These are phyloP conservation scores for Boletus coccyginus DNA, from an alignment of 768 basidiomycete genomes.

Conservation along the genomic window DNA sequence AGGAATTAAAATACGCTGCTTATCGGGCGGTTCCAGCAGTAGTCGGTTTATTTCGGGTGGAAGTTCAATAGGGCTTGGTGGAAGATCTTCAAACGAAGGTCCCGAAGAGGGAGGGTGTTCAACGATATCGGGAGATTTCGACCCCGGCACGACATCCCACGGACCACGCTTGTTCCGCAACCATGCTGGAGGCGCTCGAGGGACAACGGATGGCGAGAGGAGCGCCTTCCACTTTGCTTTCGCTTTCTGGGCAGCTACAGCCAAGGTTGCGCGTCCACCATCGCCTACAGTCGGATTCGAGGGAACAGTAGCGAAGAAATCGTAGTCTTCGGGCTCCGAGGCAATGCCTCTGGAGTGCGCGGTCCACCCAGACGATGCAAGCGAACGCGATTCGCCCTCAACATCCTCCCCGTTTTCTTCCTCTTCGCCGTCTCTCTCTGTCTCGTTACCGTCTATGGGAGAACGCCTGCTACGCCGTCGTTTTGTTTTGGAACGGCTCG, in stretches of 20 bases:
- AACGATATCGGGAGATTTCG: slow-evolving; percentile 25
- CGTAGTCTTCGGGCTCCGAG: slow-evolving; percentile 42
- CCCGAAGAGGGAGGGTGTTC: slow-evolving; percentile 25
- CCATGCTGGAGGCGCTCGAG: slow-evolving; percentile 34
- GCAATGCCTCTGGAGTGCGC: slow-evolving; percentile 35
- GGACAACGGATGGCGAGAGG: slow-evolving; percentile 33
- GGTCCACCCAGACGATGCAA: slow-evolving; percentile 53
- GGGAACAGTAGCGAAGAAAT: slow-evolving; percentile 31
- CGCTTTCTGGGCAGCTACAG: slow-evolving; percentile 48
- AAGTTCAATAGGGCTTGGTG: slow-evolving; percentile 19
- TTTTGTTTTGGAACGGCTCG: slow-evolving; percentile 48
- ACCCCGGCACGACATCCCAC: slow-evolving; percentile 5
- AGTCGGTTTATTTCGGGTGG: slow-evolving; percentile 5
- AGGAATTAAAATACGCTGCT: slow-evolving; percentile 19
- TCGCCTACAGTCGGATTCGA: slow-evolving; percentile 28
- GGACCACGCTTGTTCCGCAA: slow-evolving; percentile 25
- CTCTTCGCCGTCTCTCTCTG: slow-evolving; percentile 37
- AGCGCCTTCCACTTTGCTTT: slow-evolving; percentile 55
- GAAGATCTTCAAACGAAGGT: slow-evolving; percentile 26
- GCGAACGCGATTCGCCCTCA: slow-evolving; percentile 48
- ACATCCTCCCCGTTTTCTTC: slow-evolving; percentile 40
- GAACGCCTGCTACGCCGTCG: slow-evolving; percentile 37
- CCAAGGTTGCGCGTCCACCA: slow-evolving; percentile 38
- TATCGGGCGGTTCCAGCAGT: slow-evolving; percentile 23
- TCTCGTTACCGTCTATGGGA: slow-evolving; percentile 39